Base-by-base conservation (phyloP, 2,329 filamentous ascomycete genomes). In the Apiospora aurea region DNA sequence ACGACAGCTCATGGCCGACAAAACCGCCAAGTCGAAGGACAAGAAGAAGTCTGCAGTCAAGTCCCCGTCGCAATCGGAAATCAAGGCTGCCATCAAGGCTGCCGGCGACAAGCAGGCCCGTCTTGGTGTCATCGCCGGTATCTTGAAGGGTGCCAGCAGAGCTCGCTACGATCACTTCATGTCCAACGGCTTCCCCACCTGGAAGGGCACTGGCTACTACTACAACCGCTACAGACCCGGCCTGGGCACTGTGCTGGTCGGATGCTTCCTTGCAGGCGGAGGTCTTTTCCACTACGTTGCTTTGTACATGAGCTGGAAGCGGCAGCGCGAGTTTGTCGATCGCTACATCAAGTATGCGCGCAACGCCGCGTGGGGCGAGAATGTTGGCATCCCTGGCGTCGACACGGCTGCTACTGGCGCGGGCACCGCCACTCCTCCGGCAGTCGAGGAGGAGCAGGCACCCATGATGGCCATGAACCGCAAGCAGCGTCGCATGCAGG, bases 151-250 rank as follows among this genome's bases (percentile, higher is more conserved):
- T 1, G 86, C 93, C 3, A 89, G 89, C 71, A 90, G 96, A 75
- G 93, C 94, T 77, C 93, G 96, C 75, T 99, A 99, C 83, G 96
- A 99, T 81, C 93, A 98, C 82, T 99, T 98, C 85, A 84, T 98
- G 73, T 85, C 86, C 81, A 95, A 98, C 83, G 96, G 96, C 74
- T 99, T 99, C 85, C 96, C 96, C 44, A 90, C 90, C 71, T 99
- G 96, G 96, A 95, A 96, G 85, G 96, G 96, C 72, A 98, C 96
- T 64, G 96, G 96, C 74, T 99, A 99, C 88, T 99, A 98, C 88
- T 99, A 99, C 86, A 91, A 91, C 78, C 92, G 96, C 72, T 98
- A 96, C 88, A 90, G 96, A 26, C 96, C 96, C 1, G 96, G 96
- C 11, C 86, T 98, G 64, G 94, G 94, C 72, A 93, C 93, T 18